phyloP scores from a whole-genome alignment of 805 yeast species.

The Pichia exigua region DNA sequence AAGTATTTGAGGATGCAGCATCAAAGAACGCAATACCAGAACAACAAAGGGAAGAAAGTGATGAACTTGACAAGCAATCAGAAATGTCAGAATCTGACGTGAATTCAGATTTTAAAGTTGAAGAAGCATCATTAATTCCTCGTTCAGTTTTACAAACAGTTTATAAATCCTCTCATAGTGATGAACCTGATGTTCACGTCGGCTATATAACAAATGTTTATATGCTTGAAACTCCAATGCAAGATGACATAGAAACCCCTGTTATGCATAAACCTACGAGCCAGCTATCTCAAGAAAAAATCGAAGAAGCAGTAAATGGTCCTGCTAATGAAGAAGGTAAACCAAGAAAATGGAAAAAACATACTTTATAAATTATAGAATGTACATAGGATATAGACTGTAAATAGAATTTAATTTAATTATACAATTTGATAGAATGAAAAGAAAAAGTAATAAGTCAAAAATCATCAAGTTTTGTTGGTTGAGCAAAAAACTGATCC shows the following conservation, averaged over 20 bases:
- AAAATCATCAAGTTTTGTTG: slow-evolving; percentile 14
- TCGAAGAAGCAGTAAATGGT: background rate
- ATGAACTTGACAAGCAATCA: background rate
- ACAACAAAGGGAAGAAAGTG: background rate
- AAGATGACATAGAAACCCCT: background rate
- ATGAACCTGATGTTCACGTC: slow-evolving; percentile 11
- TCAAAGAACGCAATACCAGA: background rate
- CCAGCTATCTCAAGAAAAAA: background rate
- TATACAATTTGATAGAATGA: background rate
- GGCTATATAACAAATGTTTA: slow-evolving; percentile 10
- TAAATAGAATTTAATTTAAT: background rate
- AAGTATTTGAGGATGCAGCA: slow-evolving; percentile 4
- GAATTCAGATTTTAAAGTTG: slow-evolving; percentile 5
- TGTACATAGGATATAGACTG: background rate
- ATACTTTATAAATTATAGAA: background rate
- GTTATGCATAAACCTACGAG: background rate
- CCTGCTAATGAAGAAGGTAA: background rate
- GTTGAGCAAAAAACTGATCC: slow-evolving; percentile 50
- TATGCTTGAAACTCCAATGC: background rate
- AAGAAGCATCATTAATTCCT: slow-evolving; percentile 10
- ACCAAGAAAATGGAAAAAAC: slow-evolving; percentile 8
- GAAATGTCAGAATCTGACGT: background rate
- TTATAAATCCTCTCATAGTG: slow-evolving; percentile 12
- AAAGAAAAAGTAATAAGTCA: background rate
- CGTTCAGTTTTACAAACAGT: slow-evolving; percentile 10